A percentile compares a stretch with the other conserved stretches of the same genome.
These are phyloP conservation scores for Myxozyma geophila DNA, from an alignment of 805 yeast genomes.

Conservation along the genomic window DNA sequence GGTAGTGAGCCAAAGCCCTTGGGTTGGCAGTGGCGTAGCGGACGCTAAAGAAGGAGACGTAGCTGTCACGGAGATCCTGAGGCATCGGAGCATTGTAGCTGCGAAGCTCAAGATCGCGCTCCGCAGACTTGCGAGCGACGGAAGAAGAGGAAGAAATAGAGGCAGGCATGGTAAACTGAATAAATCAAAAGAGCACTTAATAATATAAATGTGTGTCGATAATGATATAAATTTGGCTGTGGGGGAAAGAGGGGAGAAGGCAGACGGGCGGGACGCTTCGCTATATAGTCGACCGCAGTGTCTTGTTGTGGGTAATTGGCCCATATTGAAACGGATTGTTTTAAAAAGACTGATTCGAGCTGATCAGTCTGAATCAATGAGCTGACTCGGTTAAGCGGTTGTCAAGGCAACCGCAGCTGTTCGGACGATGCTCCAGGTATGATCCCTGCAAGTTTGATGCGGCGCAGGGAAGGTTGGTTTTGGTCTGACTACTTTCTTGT, in stretches of 20 bases:
- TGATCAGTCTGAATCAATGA: no score
- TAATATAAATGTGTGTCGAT: background rate
- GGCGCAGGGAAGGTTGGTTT: background rate
- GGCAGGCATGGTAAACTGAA: background rate
- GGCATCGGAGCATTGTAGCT: slow-evolving; percentile 12
- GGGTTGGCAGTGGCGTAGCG: slow-evolving; percentile 13
- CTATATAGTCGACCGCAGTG: background rate
- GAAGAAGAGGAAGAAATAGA: background rate
- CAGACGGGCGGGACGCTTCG: background rate
- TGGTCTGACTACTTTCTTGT: background rate
- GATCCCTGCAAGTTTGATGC: background rate
- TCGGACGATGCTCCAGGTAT: background rate
- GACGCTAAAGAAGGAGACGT: slow-evolving; percentile 11
- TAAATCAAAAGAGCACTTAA: background rate
- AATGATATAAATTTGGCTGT: background rate
- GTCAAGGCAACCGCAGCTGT: background rate
- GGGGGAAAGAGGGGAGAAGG: background rate
- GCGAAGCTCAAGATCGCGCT: slow-evolving; percentile 5
- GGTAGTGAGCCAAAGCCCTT: slow-evolving; percentile 52
- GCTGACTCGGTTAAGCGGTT: background rate
- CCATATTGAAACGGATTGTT: background rate
- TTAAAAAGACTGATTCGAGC: background rate
- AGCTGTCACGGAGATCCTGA: slow-evolving; percentile 12
- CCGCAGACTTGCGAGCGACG: background rate
- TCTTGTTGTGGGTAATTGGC: background rate